These are phyloP conservation scores for Neophaeococcomyces mojaviensis DNA, from an alignment of 2,329 filamentous ascomycete species.

Conservation along the genomic window DNA sequence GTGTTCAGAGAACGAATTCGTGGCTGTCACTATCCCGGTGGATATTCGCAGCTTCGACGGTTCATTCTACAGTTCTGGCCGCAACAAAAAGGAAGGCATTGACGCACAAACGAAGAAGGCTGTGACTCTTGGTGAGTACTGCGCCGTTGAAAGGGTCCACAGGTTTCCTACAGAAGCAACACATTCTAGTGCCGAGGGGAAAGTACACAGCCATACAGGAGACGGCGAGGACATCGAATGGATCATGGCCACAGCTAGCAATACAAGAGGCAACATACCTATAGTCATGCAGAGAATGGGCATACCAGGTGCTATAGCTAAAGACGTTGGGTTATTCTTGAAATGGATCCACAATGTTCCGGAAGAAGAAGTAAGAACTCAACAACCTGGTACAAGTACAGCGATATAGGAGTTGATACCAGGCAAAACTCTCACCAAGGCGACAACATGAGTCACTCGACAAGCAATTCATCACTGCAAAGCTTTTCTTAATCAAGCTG, in stretches of 20 bases:
- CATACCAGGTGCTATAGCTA: constrained; percentile 56
- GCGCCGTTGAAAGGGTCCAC: constrained; percentile 18
- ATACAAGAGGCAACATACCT: constrained; percentile 62
- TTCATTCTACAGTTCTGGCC: constrained; percentile 24
- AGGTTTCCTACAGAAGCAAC: not conserved
- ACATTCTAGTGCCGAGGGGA: constrained; percentile 2
- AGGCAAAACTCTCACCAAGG: no score
- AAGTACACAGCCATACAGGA: not conserved
- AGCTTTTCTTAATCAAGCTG: no score
- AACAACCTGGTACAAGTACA: not conserved
- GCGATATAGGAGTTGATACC: no score
- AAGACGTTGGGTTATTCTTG: constrained; percentile 65
- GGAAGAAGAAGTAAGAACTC: constrained; percentile 10
- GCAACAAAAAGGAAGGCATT: constrained; percentile 23
- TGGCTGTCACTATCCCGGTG: constrained; percentile 28
- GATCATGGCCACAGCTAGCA: constrained; percentile 69
- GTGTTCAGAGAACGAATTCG: constrained; percentile 18
- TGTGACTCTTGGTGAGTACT: constrained; percentile 23
- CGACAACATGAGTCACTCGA: no score
- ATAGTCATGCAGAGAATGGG: constrained; percentile 58
- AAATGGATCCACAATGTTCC: constrained; percentile 51
- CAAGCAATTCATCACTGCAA: no score
- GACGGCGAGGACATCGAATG: constrained; percentile 52
- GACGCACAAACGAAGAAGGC: constrained; percentile 21
- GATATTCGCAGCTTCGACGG: constrained; percentile 16